Conservation (phyloP, 2,329 filamentous ascomycete species). For the Cladophialophora chaetospira region DNA sequence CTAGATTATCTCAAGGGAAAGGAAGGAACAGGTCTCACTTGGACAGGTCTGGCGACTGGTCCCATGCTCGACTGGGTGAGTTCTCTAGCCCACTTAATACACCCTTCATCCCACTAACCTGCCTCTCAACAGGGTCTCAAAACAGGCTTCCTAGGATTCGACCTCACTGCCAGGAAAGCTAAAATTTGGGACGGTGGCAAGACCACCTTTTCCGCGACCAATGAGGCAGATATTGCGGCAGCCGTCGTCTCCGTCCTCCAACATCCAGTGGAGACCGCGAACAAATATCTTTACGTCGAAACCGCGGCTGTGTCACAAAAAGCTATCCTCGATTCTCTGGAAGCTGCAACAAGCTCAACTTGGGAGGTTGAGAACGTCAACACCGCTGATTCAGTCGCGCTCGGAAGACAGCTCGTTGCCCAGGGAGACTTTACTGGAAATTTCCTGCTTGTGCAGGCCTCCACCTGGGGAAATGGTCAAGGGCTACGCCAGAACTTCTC, state of each 20-base stretch:
- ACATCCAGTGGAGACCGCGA: slow-evolving; percentile 56
- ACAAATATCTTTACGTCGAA: slow-evolving; percentile 51
- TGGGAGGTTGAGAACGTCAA: slow-evolving; percentile 33
- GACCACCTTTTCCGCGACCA: slow-evolving; percentile 50
- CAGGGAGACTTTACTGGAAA: neutral
- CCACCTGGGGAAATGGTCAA: neutral
- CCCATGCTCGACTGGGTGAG: slow-evolving; percentile 40
- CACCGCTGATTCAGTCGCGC: slow-evolving; percentile 26
- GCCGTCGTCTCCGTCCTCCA: slow-evolving; percentile 52
- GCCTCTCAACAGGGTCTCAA: slow-evolving; percentile 35
- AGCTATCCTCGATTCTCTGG: slow-evolving; percentile 37
- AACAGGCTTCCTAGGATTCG: slow-evolving; percentile 50
- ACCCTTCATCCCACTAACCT: no score
- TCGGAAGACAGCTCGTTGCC: neutral
- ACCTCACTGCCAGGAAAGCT: slow-evolving; percentile 45
- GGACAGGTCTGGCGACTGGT: slow-evolving; percentile 37
- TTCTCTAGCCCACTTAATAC: slow-evolving; percentile 1
- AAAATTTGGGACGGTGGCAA: slow-evolving; percentile 55
- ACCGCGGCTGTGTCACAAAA: slow-evolving; percentile 50
- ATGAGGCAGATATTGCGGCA: slow-evolving; percentile 49
- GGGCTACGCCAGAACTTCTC: neutral
- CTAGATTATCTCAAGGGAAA: slow-evolving; percentile 34
- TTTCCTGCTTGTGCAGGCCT: neutral
- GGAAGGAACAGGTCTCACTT: slow-evolving; percentile 33
- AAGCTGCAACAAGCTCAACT: slow-evolving; percentile 6